Conservation (phyloP, 2,329 filamentous ascomycete genomes). For the Dichotomopilus funicola region DNA sequence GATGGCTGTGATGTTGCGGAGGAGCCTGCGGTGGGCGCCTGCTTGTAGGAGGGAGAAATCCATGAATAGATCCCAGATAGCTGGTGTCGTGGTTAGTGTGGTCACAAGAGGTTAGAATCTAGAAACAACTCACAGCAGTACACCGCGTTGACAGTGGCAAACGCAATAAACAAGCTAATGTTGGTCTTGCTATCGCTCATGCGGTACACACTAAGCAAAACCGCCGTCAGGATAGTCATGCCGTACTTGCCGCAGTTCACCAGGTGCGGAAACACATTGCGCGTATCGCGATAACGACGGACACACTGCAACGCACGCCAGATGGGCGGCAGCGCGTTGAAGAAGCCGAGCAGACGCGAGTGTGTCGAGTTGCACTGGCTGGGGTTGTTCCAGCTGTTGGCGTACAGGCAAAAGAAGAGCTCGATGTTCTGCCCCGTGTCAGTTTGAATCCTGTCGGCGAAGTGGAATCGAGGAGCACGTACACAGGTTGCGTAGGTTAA, state of each 20-base stretch:
- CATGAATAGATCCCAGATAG: slow-evolving; percentile 92
- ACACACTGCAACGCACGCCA: slow-evolving; percentile 90
- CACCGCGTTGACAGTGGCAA: slow-evolving; percentile 73
- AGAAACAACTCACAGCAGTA: slow-evolving; percentile 66
- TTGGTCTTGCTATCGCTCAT: slow-evolving; percentile 53
- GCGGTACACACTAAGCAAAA: slow-evolving; percentile 76
- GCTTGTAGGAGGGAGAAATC: slow-evolving; percentile 89
- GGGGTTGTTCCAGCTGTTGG: slow-evolving; percentile 67
- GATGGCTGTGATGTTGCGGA: slow-evolving; percentile 74
- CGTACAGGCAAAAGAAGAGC: slow-evolving; percentile 91
- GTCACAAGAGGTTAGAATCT: neutral
- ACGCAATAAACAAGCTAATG: slow-evolving; percentile 69
- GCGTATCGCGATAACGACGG: slow-evolving; percentile 79
- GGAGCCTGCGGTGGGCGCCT: slow-evolving; percentile 56
- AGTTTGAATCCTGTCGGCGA: neutral
- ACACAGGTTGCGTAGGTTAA: slow-evolving; percentile 84
- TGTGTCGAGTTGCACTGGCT: slow-evolving; percentile 76
- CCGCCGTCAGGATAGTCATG: slow-evolving; percentile 74
- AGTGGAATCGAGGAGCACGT: slow-evolving; percentile 34
- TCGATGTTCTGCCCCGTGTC: slow-evolving; percentile 62
- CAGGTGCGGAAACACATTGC: slow-evolving; percentile 83
- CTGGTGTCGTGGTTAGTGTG: slow-evolving; percentile 31
- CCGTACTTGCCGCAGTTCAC: slow-evolving; percentile 89
- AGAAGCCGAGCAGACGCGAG: slow-evolving; percentile 78
- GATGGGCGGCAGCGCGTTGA: slow-evolving; percentile 74